Base-by-base conservation (phyloP, 148 eudicot species). In the Vaccinium myrtillus region DNA sequence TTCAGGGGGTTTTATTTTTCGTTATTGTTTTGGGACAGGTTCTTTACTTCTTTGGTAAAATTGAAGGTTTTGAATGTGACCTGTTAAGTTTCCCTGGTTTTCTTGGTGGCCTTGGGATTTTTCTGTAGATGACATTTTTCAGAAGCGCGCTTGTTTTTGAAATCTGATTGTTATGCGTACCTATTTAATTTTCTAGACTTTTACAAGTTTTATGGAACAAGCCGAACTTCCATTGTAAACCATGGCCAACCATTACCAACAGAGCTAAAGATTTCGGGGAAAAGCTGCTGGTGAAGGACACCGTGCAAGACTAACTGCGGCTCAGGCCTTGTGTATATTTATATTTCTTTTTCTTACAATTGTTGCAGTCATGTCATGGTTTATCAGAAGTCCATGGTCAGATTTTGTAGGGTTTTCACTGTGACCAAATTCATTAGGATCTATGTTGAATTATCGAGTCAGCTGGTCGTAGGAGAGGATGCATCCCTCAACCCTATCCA, bases 191-290 rank as follows among this genome's bases (percentile, higher is more conserved):
- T 65, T 51, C 50, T 56, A n/a, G 12, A 73, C 6, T 43, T n/a
- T 91, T 77, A 13, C 89, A 96, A 98, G 97, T 96, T 25, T 87
- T 96, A 56, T 90, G 92, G 46, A 96, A 94, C 91, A 96, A 94
- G 91, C 99, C 99, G 78, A 97, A 96, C 87, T 96, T 96, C 84
- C 92, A 90, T 46, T 95, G 99, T 81, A 94, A 93, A 86, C 98
- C 98, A 73, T 96, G 99, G 99, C 95, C 99, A 54, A 86, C 81
- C 49, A 90, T 96, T 75, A 96, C 97, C 90, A 88, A 86, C 78
- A 90, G 93, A 75, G 98, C 97, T 21, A 96, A 96, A 88, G 98
- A 96, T 85, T 96, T 96, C 84, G 95, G 94, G n/a, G 92, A 83
- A 90, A 96, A 94, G 84, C 81, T 96, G 70, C 85, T 96, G 67